Evolutionary conservation across 2,329 filamentous ascomycete genomes (phyloP).

Genomic region (Acephala macrosclerotiorum): DNA sequence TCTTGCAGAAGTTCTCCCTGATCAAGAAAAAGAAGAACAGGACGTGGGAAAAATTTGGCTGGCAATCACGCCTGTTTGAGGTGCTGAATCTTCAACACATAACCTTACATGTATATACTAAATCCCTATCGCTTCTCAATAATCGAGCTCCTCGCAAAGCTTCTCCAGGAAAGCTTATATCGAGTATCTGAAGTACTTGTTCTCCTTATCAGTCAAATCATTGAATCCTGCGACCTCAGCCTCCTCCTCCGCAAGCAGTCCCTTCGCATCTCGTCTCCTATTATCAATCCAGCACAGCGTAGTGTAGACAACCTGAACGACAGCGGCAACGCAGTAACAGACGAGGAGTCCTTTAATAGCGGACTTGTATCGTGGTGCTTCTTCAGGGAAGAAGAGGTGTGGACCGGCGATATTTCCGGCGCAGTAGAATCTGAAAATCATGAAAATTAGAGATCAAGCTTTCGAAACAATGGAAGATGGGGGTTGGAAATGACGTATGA

Average conservation of each 20-base stretch:
- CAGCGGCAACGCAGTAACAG: conserved; percentile 31
- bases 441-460: conserved; percentile 50
- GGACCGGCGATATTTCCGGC: conserved; percentile 72
- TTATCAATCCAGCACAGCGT: conserved; percentile 24
- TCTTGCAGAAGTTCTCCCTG: too few relatives aligned
- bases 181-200: conserved; percentile 67
- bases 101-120: neutral
- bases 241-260: conserved; percentile 55
- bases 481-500: neutral
- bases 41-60: too few relatives aligned
- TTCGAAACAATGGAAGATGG: neutral
- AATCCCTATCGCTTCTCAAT: neutral
- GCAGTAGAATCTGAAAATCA: conserved; percentile 62
- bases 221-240: conserved; percentile 63
- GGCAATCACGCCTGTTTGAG: too few relatives aligned
- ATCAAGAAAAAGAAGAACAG: too few relatives aligned
- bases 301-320: conserved; percentile 11
- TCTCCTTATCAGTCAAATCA: conserved; percentile 72
- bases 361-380: conserved; percentile 61
- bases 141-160: neutral
- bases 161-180: neutral
- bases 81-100: neutral
- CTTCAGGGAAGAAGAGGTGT: conserved; percentile 62
- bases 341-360: conserved; percentile 54
- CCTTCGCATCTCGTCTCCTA: conserved; percentile 20